phyloP scores from a whole-genome alignment of 768 basidiomycete genomes.

The Pleurotus eryngii region DNA sequence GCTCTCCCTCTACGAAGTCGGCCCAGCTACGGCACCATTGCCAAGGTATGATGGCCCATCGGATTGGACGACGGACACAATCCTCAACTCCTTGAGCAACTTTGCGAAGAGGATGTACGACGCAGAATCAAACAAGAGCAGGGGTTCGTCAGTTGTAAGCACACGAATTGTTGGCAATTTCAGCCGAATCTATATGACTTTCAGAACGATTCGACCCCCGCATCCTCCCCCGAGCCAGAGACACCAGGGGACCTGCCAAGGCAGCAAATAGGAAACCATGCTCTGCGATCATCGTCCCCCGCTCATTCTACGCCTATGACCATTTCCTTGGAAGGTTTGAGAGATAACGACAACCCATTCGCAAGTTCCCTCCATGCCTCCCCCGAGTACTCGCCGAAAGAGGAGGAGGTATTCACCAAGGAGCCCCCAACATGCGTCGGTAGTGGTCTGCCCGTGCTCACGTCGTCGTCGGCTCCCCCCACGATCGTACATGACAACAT shows the following conservation, averaged over 20 bases:
- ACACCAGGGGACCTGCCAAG: background rate
- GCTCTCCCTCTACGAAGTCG: conserved; percentile 52
- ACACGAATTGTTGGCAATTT: too few species aligned
- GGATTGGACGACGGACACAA: conserved; percentile 52
- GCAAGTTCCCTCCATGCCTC: conserved; percentile 20
- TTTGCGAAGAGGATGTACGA: conserved; percentile 47
- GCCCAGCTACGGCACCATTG: conserved; percentile 38
- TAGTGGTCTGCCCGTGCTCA: background rate
- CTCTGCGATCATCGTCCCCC: background rate
- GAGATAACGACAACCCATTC: conserved; percentile 23
- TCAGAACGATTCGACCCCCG: background rate
- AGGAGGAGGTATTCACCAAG: background rate
- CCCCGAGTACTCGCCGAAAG: conserved; percentile 10
- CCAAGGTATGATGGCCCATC: conserved; percentile 47
- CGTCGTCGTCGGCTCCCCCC: conserved; percentile 31
- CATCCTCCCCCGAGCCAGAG: conserved; percentile 3
- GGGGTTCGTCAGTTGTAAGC: too few species aligned
- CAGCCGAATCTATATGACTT: background rate
- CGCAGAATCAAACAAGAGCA: conserved; percentile 35
- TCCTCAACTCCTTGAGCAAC: conserved; percentile 42
- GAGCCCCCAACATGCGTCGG: background rate
- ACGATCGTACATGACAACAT: conserved; percentile 33
- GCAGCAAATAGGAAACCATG: background rate
- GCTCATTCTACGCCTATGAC: conserved; percentile 20
- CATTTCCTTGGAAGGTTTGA: conserved; percentile 42